Evolutionary conservation across 1,284 basidiomycete species (phyloP).

Genomic region (Bjerkandera adusta): DNA sequence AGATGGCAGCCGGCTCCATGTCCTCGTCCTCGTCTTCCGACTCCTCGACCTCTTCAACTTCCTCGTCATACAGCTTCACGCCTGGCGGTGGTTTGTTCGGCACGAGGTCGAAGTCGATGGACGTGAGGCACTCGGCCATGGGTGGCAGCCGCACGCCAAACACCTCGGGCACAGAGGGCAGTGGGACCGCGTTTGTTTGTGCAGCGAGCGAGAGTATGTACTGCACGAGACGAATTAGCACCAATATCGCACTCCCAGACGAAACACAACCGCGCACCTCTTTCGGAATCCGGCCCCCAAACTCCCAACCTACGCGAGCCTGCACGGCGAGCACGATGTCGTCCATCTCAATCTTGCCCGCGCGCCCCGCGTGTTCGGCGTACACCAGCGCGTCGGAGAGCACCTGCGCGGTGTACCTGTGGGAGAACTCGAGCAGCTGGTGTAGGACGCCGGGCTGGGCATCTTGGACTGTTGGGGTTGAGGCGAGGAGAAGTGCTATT

Average conservation of each 20-base stretch:
- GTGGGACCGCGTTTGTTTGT: constrained; percentile 85
- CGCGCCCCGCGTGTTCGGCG: constrained; percentile 86
- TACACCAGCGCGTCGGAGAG: constrained; percentile 90
- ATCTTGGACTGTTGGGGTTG: constrained; percentile 91
- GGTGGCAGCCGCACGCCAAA: constrained; percentile 93
- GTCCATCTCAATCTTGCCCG: constrained; percentile 83
- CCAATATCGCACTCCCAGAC: too few relatives aligned
- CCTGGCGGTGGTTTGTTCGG: constrained; percentile 82
- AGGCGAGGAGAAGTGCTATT: constrained; percentile 89
- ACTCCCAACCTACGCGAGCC: constrained; percentile 91
- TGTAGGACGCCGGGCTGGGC: constrained; percentile 92
- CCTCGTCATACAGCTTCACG: constrained; percentile 73
- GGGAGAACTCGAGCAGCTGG: constrained; percentile 94
- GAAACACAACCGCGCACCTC: constrained; percentile 61
- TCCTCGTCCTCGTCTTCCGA: constrained; percentile 65
- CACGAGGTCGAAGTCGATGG: constrained; percentile 91
- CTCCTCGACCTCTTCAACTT: constrained; percentile 75
- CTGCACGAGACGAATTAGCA: too few relatives aligned
- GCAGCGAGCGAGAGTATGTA: constrained; percentile 88
- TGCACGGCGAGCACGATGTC: constrained; percentile 92
- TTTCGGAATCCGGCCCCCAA: constrained; percentile 90
- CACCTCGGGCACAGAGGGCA: constrained; percentile 92
- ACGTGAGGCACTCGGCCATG: constrained; percentile 78
- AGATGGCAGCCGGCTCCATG: constrained; percentile 54
- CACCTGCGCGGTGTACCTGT: constrained; percentile 93